Evolutionary conservation across 140 eudicot genomes (phyloP).

Genomic region (Anethum foeniculum): DNA sequence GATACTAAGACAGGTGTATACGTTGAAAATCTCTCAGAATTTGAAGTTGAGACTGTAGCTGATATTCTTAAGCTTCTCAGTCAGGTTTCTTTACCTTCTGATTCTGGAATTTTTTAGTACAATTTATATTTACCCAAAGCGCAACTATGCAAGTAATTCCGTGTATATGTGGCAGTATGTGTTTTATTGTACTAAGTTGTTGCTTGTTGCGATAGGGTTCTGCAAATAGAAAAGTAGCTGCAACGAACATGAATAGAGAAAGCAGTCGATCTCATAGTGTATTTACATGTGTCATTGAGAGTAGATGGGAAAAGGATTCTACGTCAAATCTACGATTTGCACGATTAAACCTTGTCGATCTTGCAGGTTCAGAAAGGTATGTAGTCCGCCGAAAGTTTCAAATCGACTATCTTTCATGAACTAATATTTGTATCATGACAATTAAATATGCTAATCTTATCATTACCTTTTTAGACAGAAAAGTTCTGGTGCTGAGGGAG

Average conservation of each 20-base stretch:
- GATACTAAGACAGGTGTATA: slow-evolving; percentile 84
- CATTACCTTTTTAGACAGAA: slow-evolving; percentile 54
- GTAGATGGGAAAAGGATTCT: slow-evolving; percentile 88
- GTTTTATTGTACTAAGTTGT: background rate
- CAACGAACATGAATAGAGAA: slow-evolving; percentile 95
- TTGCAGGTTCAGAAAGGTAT: slow-evolving; percentile 99
- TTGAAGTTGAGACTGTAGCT: slow-evolving; percentile 80
- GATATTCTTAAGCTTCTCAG: slow-evolving; percentile 77
- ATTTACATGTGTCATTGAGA: slow-evolving; percentile 91
- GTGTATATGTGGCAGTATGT: background rate
- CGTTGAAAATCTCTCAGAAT: slow-evolving; percentile 87
- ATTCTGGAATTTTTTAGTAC: background rate
- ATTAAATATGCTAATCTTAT: background rate
- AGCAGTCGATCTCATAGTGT: slow-evolving; percentile 99
- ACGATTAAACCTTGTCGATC: slow-evolving; percentile 87
- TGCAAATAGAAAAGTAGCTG: slow-evolving; percentile 80
- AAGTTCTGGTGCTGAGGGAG: slow-evolving; percentile 98
- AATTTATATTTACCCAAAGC: slow-evolving; percentile 2
- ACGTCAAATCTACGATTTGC: slow-evolving; percentile 76
- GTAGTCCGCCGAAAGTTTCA: background rate
- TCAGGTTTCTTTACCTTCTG: slow-evolving; percentile 38
- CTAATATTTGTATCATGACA: background rate
- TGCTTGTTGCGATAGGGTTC: slow-evolving; percentile 52
- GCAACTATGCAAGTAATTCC: background rate
- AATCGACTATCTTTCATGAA: background rate